A percentile compares a stretch with the other conserved stretches of the same genome.
phyloP scores from a whole-genome alignment of 2,329 filamentous ascomycete species.

The Arthrobotrys megalospora region DNA sequence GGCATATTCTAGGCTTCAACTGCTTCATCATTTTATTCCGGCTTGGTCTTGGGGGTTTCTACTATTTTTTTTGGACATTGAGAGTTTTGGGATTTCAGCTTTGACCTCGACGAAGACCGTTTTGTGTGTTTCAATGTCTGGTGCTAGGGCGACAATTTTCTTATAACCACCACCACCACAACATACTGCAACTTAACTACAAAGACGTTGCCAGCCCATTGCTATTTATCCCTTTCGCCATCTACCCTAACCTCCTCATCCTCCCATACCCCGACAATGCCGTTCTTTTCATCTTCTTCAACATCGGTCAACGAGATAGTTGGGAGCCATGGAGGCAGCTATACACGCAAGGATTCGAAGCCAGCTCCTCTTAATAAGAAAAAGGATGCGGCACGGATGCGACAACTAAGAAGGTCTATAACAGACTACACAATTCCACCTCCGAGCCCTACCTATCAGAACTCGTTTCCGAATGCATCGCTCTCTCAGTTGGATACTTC shows the following conservation, averaged over 20 bases:
- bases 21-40: constrained; percentile 12
- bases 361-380: constrained; percentile 27
- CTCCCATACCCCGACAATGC: constrained; percentile 30
- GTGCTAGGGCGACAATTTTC: constrained; percentile 48
- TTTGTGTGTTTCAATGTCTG: constrained; percentile 55
- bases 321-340: constrained; percentile 40
- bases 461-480: constrained; percentile 62
- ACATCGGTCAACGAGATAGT: constrained; percentile 60
- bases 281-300: constrained; percentile 56
- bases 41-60: constrained; percentile 1
- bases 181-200: constrained; percentile 11
- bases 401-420: constrained; percentile 61
- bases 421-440: constrained; percentile 61
- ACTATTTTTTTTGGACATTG: constrained; percentile 21
- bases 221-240: constrained; percentile 4
- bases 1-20: constrained; percentile 42
- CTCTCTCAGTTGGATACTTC: constrained; percentile 55
- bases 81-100: constrained; percentile 58
- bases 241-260: background rate
- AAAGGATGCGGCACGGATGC: constrained; percentile 49
- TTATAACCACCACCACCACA: constrained; percentile 33
- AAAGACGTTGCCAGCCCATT: constrained; percentile 6
- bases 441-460: constrained; percentile 62
- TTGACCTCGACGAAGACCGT: constrained; percentile 46
- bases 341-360: constrained; percentile 50